Evolutionary conservation across 1,284 basidiomycete species (phyloP).

Genomic region (Malassezia slooffiae): DNA sequence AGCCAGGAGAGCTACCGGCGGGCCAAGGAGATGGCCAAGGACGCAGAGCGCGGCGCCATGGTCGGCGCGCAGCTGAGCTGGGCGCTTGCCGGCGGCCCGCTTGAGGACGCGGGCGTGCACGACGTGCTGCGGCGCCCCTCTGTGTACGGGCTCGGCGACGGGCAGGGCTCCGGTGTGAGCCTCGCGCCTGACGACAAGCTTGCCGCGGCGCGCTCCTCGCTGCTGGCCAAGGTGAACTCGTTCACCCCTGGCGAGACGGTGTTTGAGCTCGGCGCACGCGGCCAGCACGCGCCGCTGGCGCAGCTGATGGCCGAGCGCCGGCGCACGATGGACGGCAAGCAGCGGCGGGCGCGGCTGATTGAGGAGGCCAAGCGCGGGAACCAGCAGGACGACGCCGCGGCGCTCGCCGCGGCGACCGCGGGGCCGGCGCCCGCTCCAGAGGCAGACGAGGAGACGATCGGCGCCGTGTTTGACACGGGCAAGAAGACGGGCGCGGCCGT

Average conservation of each 20-base stretch:
- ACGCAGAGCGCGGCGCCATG: constrained; percentile 28
- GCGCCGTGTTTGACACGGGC: constrained; percentile 23
- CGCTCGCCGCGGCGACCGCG: constrained; percentile 40
- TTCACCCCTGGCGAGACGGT: constrained; percentile 84
- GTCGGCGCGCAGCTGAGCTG: constrained; percentile 48
- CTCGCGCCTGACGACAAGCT: constrained; percentile 7
- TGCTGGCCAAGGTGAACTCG: constrained; percentile 65
- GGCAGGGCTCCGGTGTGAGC: constrained; percentile 13
- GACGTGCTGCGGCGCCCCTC: constrained; percentile 51
- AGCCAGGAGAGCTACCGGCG: constrained; percentile 72
- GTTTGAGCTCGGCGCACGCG: constrained; percentile 73
- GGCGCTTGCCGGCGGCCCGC: constrained; percentile 55
- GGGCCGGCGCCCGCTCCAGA: constrained; percentile 9
- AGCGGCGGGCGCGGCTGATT: constrained; percentile 47
- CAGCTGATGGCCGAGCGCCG: constrained; percentile 77
- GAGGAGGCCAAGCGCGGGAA: constrained; percentile 34
- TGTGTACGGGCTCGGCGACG: constrained; percentile 27
- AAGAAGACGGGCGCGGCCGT: not conserved
- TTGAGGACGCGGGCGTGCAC: constrained; percentile 60
- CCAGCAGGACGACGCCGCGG: constrained; percentile 30
- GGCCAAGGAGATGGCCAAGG: constrained; percentile 72
- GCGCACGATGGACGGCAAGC: constrained; percentile 58
- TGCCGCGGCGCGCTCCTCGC: constrained; percentile 52
- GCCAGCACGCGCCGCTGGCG: constrained; percentile 50
- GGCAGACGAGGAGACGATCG: constrained; percentile 18